Evolutionary conservation across 2,329 filamentous ascomycete species (phyloP), one percentile per base, ranked within the genome.

Genomic region (Phoma sp.): DNA sequence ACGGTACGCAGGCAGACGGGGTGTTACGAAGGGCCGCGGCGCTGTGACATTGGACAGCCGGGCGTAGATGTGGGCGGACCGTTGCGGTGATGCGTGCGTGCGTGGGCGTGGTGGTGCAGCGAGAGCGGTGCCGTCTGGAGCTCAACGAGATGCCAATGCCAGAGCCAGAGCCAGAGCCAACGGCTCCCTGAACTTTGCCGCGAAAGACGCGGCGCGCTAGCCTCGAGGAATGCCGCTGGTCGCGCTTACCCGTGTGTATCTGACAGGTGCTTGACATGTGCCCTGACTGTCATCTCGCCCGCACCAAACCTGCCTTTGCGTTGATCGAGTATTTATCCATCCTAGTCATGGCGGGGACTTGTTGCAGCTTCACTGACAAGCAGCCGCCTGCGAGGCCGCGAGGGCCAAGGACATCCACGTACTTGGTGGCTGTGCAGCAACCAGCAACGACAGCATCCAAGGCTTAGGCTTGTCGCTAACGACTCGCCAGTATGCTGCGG

Each of bases 11-110:
- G 45, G 32, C 29, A 32, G 33, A 24, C 33, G 35, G 33, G 38
- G 4, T 41, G 27, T 43, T 39, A 55, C 42, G 47, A 39, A 47
- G 37, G 29, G 47, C 22, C 37, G 36, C 18, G 37, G 29, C 23
- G 36, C 54, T 47, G 54, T 38, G 13, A 57, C 44, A 57, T 57
- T 8, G 54, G 54, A 48, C 39, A 33, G 43, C 40, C 40, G 42
- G 43, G 47, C 39, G 54, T 47, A 43, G 25, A 43, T 51, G 47
- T 41, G 24, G 46, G 37, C 40, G 45, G 40, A 33, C 23, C 35
- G 35, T 22, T 32, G 40, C 25, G 45, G 43, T 45, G 45, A 44
- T 48, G 51, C 45, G 18, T 18, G 18, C 18, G 18, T 18, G 18
- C 18, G 18, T 18, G 18, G 18, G 18, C 18, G 18, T 18, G 18